Base-by-base conservation (phyloP, 345 rosid species). In the Combretum micranthum region DNA sequence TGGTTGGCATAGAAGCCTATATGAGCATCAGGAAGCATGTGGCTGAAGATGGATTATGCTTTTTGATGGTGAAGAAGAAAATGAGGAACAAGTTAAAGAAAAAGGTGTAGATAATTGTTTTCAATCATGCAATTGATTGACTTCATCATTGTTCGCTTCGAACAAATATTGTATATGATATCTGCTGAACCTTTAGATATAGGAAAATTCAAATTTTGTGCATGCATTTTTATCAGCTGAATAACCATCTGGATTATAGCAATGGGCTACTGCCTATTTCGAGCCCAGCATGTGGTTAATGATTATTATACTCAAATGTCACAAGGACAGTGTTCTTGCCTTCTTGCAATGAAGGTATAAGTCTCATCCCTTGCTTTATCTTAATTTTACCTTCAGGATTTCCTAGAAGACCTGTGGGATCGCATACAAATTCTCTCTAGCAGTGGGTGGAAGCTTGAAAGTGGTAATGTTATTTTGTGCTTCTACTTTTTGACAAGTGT, bases 381-480 rank as follows among this genome's bases (percentile, higher is more conserved):
- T 16, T 53, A 12, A 4, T 60, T 44, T 37, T 46, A 11, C 44
- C 55, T 64, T 64, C 78, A 94, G 99, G 97, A 90, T 74, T 87
- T 90, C 63, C 74, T 94, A 86, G 99, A 94, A 80, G 99, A 87
- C 76, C 67, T 90, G 42, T 90, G 85, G 90, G 81, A 53, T 64
- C 80, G 93, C 59, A 77, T 83, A 74, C 95, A 90, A 67, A 72
- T 61, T 53, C 76, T 84, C 47, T 89, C 85, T 63, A 75, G 69
- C 68, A 83, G 70, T 71, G 97, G 95, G 67, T 94, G 99, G 99
- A 94, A 85, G 72, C 69, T 87, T 59, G 91, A 87, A 47, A 94
- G 99, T 71, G 97, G 97, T 85, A 80, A 68, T 50, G 44, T 44
- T 62, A 18, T 13, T 60, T 52, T 53, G 23, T 42, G 50, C 42